Base-by-base conservation (phyloP, 2,329 filamentous ascomycete genomes). In the Trichoderma sp. region DNA sequence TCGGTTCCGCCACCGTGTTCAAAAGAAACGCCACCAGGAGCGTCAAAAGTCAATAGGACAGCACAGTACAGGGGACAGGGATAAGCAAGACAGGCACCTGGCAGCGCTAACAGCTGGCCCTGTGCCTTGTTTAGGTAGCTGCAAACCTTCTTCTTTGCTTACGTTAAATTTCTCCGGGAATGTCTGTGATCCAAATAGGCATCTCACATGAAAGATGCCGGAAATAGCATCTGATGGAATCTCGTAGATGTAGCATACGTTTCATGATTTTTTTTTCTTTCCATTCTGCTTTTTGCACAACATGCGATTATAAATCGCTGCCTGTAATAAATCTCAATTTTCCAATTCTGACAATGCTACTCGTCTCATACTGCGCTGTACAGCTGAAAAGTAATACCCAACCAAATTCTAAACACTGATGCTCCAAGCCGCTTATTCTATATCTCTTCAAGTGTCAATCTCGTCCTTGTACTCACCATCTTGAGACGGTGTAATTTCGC, bases 1-100 rank as follows among this genome's bases (percentile, higher is more conserved):
- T 34, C 57, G 30, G 57, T 60, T 34, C 76, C 79, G 79, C 79
- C 79, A 81, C 79, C 65, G 79, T 81, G 79, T 81, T 80, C 79
- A 77, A 77, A 77, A 75, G 73, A 64, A 64, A 64, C 43, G 53
- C 36, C 56, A 51, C 67, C 62, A 47, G 47, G 7, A 60, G 30
- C 3, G 30, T 24, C 28, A 60, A 34, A 8, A 34, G 62, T 39
- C 43, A 60, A 2, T 0, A 8, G 9, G 3, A 43, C 7, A 43
- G 15, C 3, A 43, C 39, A 21, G 56, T 39, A 47, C 65, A 47
- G 47, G 57, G 39, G 30, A 43, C 32, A 58, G 5, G 34, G 30
- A 36, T 24, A 64, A 3, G 43, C 15, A 18, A 8, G 26, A 57
- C 47, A 66, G 47, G 63, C 15, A 32, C 63, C 32, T 28, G 26